These are phyloP conservation scores for Blastobotrys niveus DNA, from an alignment of 1,139 yeast genomes.

Conservation along the genomic window DNA sequence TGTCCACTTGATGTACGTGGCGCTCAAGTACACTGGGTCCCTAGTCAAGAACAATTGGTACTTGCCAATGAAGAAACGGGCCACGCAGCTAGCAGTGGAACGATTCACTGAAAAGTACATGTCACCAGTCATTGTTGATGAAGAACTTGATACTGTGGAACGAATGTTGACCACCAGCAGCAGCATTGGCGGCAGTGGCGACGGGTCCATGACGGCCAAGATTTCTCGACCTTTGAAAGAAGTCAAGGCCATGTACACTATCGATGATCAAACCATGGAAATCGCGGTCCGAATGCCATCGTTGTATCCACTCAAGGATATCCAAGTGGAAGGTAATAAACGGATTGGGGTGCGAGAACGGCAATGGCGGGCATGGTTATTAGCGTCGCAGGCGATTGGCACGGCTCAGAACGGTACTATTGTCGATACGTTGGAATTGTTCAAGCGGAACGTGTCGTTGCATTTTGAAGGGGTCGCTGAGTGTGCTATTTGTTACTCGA, in stretches of 20 bases:
- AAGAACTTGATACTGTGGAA: conserved; percentile 55
- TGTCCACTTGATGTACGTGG: conserved; percentile 51
- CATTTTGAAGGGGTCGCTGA: conserved; percentile 89
- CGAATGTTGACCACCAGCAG: conserved; percentile 19
- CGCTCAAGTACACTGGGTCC: conserved; percentile 60
- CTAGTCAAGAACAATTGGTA: conserved; percentile 70
- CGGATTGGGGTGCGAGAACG: conserved; percentile 86
- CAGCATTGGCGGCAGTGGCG: conserved; percentile 34
- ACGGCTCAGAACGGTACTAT: conserved; percentile 72
- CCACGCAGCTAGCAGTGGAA: conserved; percentile 53
- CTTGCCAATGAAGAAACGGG: conserved; percentile 53
- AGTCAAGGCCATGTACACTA: conserved; percentile 64
- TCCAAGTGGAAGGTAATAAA: conserved; percentile 68
- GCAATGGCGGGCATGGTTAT: conserved; percentile 93
- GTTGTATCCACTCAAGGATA: conserved; percentile 68
- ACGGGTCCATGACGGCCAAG: conserved; percentile 57
- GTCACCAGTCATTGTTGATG: conserved; percentile 57
- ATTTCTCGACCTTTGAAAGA: conserved; percentile 61
- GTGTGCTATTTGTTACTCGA: conserved; percentile 93
- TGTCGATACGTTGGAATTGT: conserved; percentile 72
- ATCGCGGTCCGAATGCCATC: conserved; percentile 67
- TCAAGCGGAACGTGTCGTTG: conserved; percentile 70
- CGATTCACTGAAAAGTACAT: conserved; percentile 54
- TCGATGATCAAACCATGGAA: conserved; percentile 87
- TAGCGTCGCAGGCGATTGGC: conserved; percentile 80